phyloP scores from a whole-genome alignment of 495 filamentous ascomycete genomes.

The Podospora pseudoanserina region DNA sequence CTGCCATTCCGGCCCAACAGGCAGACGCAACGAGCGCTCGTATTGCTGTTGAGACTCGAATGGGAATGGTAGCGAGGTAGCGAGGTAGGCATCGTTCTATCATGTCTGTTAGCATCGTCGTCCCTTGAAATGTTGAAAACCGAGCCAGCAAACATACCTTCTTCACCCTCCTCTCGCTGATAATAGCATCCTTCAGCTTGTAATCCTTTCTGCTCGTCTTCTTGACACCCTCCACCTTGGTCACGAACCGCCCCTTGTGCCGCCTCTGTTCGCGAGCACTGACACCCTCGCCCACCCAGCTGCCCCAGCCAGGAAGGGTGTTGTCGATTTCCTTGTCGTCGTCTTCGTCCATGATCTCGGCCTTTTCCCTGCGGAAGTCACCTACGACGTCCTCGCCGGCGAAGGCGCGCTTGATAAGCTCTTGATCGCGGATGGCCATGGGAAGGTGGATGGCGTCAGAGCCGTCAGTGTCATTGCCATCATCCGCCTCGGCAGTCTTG shows the following conservation, averaged over 20 bases:
- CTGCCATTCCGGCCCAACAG: constrained; percentile 89
- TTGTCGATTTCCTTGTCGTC: constrained; percentile 81
- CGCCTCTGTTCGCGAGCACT: constrained; percentile 56
- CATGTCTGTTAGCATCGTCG: constrained; percentile 29
- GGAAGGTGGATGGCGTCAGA: constrained; percentile 57
- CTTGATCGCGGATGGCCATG: constrained; percentile 69
- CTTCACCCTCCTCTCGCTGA: constrained; percentile 86
- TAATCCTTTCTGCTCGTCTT: constrained; percentile 74
- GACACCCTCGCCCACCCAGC: constrained; percentile 77
- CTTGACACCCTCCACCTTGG: constrained; percentile 72
- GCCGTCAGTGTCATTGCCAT: constrained; percentile 45
- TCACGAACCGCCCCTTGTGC: constrained; percentile 58
- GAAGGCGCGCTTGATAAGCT: constrained; percentile 80
- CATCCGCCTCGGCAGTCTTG: constrained; percentile 15
- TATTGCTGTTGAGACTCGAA: constrained; percentile 88
- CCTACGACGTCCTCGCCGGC: constrained; percentile 84
- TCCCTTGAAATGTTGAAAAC: not conserved
- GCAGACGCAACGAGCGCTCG: constrained; percentile 79
- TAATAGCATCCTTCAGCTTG: constrained; percentile 77
- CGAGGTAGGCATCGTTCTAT: constrained; percentile 84
- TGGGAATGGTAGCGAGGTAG: constrained; percentile 73
- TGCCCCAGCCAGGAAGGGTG: constrained; percentile 89
- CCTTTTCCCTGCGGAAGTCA: constrained; percentile 80
- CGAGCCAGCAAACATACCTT: constrained; percentile 57
- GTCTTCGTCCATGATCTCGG: constrained; percentile 66